Evolutionary conservation across 805 yeast genomes (phyloP).

Genomic region (Candida xiaguanensis): DNA sequence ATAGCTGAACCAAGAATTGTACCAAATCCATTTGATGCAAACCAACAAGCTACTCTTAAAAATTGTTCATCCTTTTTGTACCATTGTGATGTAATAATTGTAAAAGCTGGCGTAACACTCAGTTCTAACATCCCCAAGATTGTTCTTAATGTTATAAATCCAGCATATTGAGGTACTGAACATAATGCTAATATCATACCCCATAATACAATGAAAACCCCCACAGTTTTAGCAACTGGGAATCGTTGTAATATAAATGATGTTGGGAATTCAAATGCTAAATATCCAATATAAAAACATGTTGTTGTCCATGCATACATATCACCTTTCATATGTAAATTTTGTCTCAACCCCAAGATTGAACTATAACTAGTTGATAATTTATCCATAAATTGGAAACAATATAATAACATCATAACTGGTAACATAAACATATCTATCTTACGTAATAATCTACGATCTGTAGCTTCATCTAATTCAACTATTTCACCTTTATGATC

Average conservation of each 20-base stretch:
- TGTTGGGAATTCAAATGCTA: constrained; percentile 52
- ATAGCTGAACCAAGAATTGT: constrained; percentile 41
- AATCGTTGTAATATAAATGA: constrained; percentile 47
- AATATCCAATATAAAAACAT: constrained; percentile 52
- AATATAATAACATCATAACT: constrained; percentile 20
- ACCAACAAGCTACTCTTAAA: constrained; percentile 33
- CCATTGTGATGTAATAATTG: constrained; percentile 34
- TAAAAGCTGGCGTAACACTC: constrained; percentile 39
- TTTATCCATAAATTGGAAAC: constrained; percentile 36
- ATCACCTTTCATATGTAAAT: constrained; percentile 31
- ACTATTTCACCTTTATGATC: constrained; percentile 14
- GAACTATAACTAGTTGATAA: constrained; percentile 37
- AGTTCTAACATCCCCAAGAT: constrained; percentile 39
- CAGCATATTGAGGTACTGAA: constrained; percentile 46
- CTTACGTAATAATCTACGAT: constrained; percentile 16
- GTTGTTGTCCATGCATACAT: constrained; percentile 39
- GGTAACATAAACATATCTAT: constrained; percentile 25
- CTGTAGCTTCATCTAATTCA: constrained; percentile 15
- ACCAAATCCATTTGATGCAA: constrained; percentile 35
- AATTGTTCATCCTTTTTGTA: constrained; percentile 32
- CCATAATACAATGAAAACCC: constrained; percentile 55
- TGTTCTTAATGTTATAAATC: constrained; percentile 35
- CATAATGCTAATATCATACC: constrained; percentile 54
- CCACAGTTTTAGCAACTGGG: constrained; percentile 52
- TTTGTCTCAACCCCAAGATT: constrained; percentile 34